Base-by-base conservation (phyloP, 2,329 filamentous ascomycete genomes). In the Beauveria pseudobassiana region DNA sequence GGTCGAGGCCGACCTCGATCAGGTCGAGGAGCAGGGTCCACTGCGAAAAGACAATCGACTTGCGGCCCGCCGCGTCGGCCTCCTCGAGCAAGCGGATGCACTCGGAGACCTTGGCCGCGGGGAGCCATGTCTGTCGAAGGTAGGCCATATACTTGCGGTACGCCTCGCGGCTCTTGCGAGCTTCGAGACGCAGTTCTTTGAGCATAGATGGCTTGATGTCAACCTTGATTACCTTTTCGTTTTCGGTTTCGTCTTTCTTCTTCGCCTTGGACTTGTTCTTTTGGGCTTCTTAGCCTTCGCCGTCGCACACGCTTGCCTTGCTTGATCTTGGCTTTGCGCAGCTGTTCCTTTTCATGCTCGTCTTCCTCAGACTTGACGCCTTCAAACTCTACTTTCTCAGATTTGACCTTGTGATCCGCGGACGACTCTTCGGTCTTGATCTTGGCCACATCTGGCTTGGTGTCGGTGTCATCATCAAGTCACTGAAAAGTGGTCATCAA, bases 71-170 rank as follows among this genome's bases (percentile, higher is more conserved):
- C 55, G 88, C 84, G 55, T 79, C 77, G 10, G 87, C 87, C 0
- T 88, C 85, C 43, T 82, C 82, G 5, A 96, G 76, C 61, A 96
- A 89, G 57, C 85, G 83, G 66, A 95, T 79, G 18, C 96, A 80
- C 9, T 89, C 87, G 63, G 91, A 86, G 5, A 93, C 90, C 75
- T 97, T 96, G 67, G 88, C 91, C 69, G 89, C 91, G 63, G 86
- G 86, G 62, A 88, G 75, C 83, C 86, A 96, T 30, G 84, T 81
- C 70, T 87, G 85, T 26, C 81, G 80, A 7, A 95, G 78, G 57
- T 86, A 88, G 40, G 77, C 77, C 67, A 92, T 81, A 72, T 95
- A 96, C 65, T 82, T 84, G 64, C 79, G 81, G 68, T 87, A 88
- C 3, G 88, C 85, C 14, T 80, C 80, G 30, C 79, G 80, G 73